Conservation (phyloP, 169 alveolate species). For the Plasmodium adleri region DNA sequence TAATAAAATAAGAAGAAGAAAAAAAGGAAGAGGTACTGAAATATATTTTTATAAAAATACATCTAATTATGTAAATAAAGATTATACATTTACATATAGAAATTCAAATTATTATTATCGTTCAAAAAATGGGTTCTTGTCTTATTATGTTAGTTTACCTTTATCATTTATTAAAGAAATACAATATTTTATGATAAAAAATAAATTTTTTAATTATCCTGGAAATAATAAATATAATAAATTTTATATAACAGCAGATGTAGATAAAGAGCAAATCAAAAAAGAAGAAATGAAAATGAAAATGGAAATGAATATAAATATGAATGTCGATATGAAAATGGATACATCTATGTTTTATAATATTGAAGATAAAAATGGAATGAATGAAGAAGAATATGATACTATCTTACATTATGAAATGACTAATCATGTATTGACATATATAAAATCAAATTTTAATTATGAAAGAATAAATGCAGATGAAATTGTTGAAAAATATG, state of each 20-base stretch:
- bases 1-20: not conserved
- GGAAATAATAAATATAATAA: slow-evolving; percentile 1
- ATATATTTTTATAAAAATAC: slow-evolving; percentile 50
- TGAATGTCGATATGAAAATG: too few species aligned
- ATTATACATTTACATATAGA: slow-evolving; percentile 37
- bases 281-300: not conserved
- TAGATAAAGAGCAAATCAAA: slow-evolving; percentile 1
- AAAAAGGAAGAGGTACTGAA: slow-evolving; percentile 17
- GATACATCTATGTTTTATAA: too few species aligned
- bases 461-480: slow-evolving; percentile 7
- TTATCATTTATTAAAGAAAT: slow-evolving; percentile 29
- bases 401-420: slow-evolving; percentile 13
- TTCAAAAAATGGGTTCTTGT: slow-evolving; percentile 39
- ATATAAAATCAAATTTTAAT: slow-evolving; percentile 41
- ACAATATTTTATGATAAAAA: slow-evolving; percentile 35
- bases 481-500: slow-evolving; percentile 20
- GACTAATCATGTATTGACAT: slow-evolving; percentile 7
- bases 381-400: slow-evolving; percentile 2
- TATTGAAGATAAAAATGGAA: not conserved
- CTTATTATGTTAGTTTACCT: slow-evolving; percentile 51
- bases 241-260: slow-evolving; percentile 24
- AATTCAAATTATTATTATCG: slow-evolving; percentile 46
- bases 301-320: too few species aligned
- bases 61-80: slow-evolving; percentile 27
- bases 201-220: not conserved